Evolutionary conservation across 352 stramenopile genomes (phyloP), one percentile per base, ranked within the genome.

Genomic region (Pythium rhizo-oryzae): DNA sequence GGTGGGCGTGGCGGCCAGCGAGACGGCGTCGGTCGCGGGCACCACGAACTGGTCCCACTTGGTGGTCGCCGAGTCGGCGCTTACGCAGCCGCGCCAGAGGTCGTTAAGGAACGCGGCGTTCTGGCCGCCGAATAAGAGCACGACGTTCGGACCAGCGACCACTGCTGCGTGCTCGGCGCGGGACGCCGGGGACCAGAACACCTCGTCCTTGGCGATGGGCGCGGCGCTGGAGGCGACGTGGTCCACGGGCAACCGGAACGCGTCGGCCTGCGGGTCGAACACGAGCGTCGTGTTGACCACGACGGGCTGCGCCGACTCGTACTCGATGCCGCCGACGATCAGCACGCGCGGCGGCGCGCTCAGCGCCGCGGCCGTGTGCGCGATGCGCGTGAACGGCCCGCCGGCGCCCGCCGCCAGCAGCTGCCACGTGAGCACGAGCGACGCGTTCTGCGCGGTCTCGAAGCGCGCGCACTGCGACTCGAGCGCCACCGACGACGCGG

Each of bases 291-390:
- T 79, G 41, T 72, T 84, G 57, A 70, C 62, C 12, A 90, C 81
- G 2, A 86, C 78, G 6, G 84, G 84, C 69, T 92, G 84, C 24
- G 82, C 78, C 0, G 82, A 90, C 63, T 91, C 84, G 71, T 87
- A 91, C 61, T 80, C 82, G 47, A 91, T 88, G 37, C 82, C 84
- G 9, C 84, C 84, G 28, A 91, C 74, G n/a, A 88, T 71, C 30
- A 89, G 47, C 37, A 92, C 41, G 0, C 79, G 76, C 24, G 69
- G 65, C 0, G 75, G 62, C 4, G 66, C 33, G 2, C 65, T 53
- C 1, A 88, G 59, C 15, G 66, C 73, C 37, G 82, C 74, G 24
- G 68, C 73, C 18, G 70, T 77, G 62, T 90, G 82, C 5, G 77
- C 80, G 51, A 91, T 76, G 30, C 82, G 67, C 61, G 80, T 89